Evolutionary conservation across 129 eudicot genomes (phyloP), one percentile per base, ranked within the genome.

Genomic region (Scalesia atractyloides): DNA sequence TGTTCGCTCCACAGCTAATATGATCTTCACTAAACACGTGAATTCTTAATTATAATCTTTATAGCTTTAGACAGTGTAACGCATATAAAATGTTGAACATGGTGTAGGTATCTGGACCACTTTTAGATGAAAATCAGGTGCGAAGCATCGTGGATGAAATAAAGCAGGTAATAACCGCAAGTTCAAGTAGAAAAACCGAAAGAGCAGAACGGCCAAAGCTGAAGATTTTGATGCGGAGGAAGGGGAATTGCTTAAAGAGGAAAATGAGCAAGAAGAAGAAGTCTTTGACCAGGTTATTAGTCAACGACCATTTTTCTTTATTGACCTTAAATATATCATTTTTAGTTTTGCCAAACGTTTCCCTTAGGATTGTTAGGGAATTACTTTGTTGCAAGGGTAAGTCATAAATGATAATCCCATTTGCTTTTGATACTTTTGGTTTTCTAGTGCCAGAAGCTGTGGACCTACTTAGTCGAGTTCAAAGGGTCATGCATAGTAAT

Each of bases 181-280:
- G 99, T 75, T 91, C 99, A 67, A 90, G 94, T 82, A 91, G 99
- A 81, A 95, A 91, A 74, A 73, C 85, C 58, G 97, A 95, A 79
- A 70, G 99, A 76, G 90, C 96, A 9, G 99, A 95, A 73, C 97
- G 85, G 84, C 96, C 19, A 88, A 91, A 79, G 99, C 99, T 70
- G 99, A 95, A 83, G 99, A 95, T 73, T 95, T 95, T 80, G 99
- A 95, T 83, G 97, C 97, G 3, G 99, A 95, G 80, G 99, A 95
- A 80, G 97, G 95, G 44, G 97, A 91, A 62, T 53, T 91, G 76
- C 89, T 95, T 34, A 90, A 76, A 76, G 99, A 95, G 86, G 99
- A 95, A 83, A 95, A 95, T 74, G 99, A 95, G 80, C 99, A 91
- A 80, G 99, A 95, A 83, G 99, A 95, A 84, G 99, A 88, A 81